Evolutionary conservation across 441 rosid genomes (phyloP).

Genomic region (Populus hybrid): DNA sequence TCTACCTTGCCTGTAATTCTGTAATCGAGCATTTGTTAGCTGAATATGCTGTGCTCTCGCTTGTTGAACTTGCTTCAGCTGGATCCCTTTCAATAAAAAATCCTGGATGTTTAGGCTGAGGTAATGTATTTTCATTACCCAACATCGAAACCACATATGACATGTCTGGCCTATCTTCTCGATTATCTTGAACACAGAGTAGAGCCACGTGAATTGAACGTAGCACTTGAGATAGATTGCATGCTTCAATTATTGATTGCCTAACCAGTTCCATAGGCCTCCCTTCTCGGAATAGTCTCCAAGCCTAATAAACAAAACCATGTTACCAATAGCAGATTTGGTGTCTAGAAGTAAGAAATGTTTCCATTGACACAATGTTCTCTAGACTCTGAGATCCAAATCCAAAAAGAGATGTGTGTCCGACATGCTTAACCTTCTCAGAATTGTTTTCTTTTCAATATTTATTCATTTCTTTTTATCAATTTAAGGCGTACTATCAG

Average conservation of each 20-base stretch:
- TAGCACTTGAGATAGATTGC: constrained; percentile 2
- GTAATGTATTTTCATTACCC: neutral
- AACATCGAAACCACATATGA: constrained; percentile 17
- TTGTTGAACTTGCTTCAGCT: neutral
- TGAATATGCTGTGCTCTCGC: neutral
- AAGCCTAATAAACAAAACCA: constrained; percentile 30
- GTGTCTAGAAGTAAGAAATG: neutral
- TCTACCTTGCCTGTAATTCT: constrained; percentile 1
- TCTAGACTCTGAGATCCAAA: neutral
- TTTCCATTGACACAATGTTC: neutral
- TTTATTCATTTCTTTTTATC: neutral
- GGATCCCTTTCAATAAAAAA: constrained; percentile 11
- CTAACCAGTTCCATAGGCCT: constrained; percentile 15
- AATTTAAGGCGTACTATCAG: neutral
- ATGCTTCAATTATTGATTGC: neutral
- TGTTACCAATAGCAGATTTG: neutral
- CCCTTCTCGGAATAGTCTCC: constrained; percentile 16
- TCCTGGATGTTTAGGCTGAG: constrained; percentile 21
- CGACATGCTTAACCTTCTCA: neutral
- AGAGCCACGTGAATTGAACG: constrained; percentile 25
- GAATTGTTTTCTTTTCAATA: neutral
- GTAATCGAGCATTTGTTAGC: neutral
- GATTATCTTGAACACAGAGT: constrained; percentile 21
- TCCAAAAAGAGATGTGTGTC: neutral
- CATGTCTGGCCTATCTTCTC: constrained; percentile 29